Evolutionary conservation across 495 filamentous ascomycete genomes (phyloP).

Genomic region (Neurospora sp.): DNA sequence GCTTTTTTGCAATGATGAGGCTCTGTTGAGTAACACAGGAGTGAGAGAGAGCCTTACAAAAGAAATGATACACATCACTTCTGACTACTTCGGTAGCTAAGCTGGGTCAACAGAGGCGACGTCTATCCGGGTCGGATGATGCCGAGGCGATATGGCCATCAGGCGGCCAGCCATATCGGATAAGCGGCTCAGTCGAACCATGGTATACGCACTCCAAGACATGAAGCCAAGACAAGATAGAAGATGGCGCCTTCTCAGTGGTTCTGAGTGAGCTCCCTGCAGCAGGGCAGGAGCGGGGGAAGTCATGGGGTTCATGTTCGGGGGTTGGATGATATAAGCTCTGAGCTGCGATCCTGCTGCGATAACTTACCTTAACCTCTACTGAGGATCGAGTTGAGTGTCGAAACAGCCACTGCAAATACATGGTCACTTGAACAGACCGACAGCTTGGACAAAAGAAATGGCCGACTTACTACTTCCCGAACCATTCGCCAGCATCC

Average conservation of each 20-base stretch:
- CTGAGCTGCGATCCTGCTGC: not conserved
- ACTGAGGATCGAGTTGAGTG: too few species aligned
- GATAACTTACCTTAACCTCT: not conserved
- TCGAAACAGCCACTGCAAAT: too few species aligned
- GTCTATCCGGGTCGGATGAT: not conserved
- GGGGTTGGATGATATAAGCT: not conserved
- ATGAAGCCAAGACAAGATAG: not conserved
- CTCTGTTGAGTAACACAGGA: too few species aligned
- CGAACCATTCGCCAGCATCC: constrained; percentile 48
- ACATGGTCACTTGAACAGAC: too few species aligned
- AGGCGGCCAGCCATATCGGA: not conserved
- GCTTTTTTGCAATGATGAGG: too few species aligned
- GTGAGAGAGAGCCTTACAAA: too few species aligned
- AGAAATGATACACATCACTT: too few species aligned
- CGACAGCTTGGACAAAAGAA: not conserved
- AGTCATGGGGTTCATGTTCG: not conserved
- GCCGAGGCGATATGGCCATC: not conserved
- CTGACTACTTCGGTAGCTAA: too few species aligned
- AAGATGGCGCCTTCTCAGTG: not conserved
- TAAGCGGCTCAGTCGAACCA: not conserved
- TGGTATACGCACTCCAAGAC: not conserved
- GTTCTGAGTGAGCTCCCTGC: not conserved
- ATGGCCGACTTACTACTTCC: constrained; percentile 35
- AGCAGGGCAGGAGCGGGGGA: not conserved
- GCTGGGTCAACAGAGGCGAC: not conserved